Percentiles rank a stretch among this genome's conserved stretches.
Evolutionary conservation across 83 land plant genomes (phyloP).

Genomic region (Diphasiastrum complanatum): DNA sequence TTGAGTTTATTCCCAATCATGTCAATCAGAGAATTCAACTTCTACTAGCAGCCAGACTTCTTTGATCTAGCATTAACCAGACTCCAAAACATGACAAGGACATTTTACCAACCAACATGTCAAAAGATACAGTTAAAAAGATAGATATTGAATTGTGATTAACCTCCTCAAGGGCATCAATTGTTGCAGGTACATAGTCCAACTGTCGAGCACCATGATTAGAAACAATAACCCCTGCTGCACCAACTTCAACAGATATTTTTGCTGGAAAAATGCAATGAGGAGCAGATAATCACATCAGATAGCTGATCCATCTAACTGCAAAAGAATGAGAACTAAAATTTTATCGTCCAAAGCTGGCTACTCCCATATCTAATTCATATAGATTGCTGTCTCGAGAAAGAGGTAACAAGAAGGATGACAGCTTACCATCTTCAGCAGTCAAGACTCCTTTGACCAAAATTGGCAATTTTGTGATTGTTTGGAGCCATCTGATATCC

Average conservation of each 20-base stretch:
- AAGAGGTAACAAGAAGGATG: not conserved
- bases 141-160: not conserved
- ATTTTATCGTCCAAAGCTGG: too few relatives aligned
- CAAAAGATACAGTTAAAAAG: conserved; percentile 1
- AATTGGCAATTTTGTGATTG: conserved; percentile 84
- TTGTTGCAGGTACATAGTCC: conserved; percentile 87
- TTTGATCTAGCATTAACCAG: too few relatives aligned
- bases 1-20: too few relatives aligned
- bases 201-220: conserved; percentile 97
- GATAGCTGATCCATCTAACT: too few relatives aligned
- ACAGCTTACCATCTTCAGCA: conserved; percentile 75
- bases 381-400: not conserved
- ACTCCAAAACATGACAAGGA: not conserved
- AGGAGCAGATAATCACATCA: not conserved
- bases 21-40: too few relatives aligned
- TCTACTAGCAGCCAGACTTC: too few relatives aligned
- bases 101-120: too few relatives aligned
- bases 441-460: conserved; percentile 94
- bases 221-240: conserved; percentile 90
- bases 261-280: conserved; percentile 44
- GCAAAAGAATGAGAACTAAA: too few relatives aligned
- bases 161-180: conserved; percentile 82
- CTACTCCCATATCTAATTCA: not conserved
- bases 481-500: conserved; percentile 96
- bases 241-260: conserved; percentile 72